Evolutionary conservation across 2,329 filamentous ascomycete species (phyloP).

Genomic region (Alternaria arbusti): DNA sequence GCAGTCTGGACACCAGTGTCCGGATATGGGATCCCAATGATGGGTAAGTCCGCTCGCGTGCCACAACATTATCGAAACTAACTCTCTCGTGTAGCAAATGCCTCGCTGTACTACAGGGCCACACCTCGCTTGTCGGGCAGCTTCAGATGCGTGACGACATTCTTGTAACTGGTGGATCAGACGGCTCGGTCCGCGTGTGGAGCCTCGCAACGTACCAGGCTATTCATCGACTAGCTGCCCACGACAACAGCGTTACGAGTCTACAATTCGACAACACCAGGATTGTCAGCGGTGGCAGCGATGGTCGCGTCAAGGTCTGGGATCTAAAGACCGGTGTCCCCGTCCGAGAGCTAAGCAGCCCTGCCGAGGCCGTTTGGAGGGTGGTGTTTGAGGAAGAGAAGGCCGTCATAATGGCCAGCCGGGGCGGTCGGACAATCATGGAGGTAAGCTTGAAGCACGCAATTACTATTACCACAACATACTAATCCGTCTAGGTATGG

Average conservation of each 20-base stretch:
- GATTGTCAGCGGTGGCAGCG: conserved; percentile 93
- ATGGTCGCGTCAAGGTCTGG: conserved; percentile 99
- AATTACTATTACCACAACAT: conserved; percentile 3
- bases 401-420: conserved; percentile 91
- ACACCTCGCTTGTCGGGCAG: conserved; percentile 95
- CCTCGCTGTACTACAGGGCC: conserved; percentile 90
- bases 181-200: conserved; percentile 96
- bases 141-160: conserved; percentile 95
- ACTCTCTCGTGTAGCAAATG: conserved; percentile 61
- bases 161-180: conserved; percentile 92
- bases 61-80: conserved; percentile 12
- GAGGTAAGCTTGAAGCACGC: conserved; percentile 69
- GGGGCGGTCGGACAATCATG: conserved; percentile 89
- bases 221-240: conserved; percentile 91
- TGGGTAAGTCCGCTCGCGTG: conserved; percentile 65
- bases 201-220: conserved; percentile 87
- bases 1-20: conserved; percentile 94
- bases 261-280: conserved; percentile 95
- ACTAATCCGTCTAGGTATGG: conserved; percentile 73
- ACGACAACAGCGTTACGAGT: conserved; percentile 98
- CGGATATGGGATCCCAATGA: conserved; percentile 93
- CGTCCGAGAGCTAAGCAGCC: conserved; percentile 87
- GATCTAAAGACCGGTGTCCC: conserved; percentile 89
- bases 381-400: conserved; percentile 99
- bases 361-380: conserved; percentile 94